Percentiles rank a stretch among this genome's conserved stretches.
phyloP scores from a whole-genome alignment of 1,139 yeast genomes.

The Kurtzmaniella quercitrusa region DNA sequence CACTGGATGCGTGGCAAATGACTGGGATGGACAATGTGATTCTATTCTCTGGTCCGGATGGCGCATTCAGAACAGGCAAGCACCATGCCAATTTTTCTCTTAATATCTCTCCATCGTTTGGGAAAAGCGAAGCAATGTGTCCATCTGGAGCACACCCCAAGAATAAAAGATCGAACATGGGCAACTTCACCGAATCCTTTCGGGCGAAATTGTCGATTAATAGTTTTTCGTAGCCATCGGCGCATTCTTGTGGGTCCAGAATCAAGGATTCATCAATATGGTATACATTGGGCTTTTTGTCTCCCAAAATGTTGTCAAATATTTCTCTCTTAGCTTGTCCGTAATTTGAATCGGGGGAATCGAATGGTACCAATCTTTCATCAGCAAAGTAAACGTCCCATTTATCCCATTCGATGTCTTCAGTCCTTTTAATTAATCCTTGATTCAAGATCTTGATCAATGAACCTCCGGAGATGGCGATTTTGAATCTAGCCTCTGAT shows the following conservation, averaged over 20 bases:
- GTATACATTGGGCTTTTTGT: constrained; percentile 62
- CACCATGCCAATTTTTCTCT: constrained; percentile 96
- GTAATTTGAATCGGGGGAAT: constrained; percentile 78
- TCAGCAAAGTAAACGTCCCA: constrained; percentile 98
- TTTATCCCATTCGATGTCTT: constrained; percentile 80
- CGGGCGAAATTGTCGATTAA: constrained; percentile 90
- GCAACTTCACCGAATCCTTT: constrained; percentile 90
- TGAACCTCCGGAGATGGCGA: constrained; percentile 93
- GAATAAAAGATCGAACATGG: constrained; percentile 85
- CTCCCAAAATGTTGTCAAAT: constrained; percentile 60
- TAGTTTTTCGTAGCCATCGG: constrained; percentile 84
- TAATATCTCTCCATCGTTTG: constrained; percentile 77
- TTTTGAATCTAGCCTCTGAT: constrained; percentile 68
- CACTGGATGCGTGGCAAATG: constrained; percentile 88
- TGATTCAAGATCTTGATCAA: constrained; percentile 79
- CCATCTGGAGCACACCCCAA: constrained; percentile 99
- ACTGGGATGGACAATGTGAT: constrained; percentile 93
- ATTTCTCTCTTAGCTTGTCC: constrained; percentile 83
- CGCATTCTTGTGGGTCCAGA: constrained; percentile 88
- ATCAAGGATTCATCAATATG: constrained; percentile 78
- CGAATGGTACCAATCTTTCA: constrained; percentile 90
- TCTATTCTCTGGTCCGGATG: constrained; percentile 83
- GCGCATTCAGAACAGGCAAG: constrained; percentile 89
- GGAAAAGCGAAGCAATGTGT: constrained; percentile 93
- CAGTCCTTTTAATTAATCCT: constrained; percentile 66